Conservation (phyloP, 441 rosid genomes). For the Gossypium davidsonii region DNA sequence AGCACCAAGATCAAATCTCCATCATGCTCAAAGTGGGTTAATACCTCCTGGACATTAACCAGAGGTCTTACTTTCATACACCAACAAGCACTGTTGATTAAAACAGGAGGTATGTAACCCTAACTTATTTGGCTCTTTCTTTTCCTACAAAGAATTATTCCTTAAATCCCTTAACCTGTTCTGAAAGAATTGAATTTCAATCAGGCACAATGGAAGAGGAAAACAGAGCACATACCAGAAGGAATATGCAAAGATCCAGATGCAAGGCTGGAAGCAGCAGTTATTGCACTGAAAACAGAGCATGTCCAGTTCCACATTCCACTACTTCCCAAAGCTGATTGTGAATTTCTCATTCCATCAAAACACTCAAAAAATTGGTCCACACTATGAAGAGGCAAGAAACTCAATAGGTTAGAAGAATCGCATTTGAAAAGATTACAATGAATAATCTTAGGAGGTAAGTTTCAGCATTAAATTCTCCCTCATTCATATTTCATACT, state of each 20-base stretch:
- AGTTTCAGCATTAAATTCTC: not conserved
- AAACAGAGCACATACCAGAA: slow-evolving; percentile 48
- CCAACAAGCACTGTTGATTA: not conserved
- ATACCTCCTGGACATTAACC: not conserved
- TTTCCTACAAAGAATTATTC: slow-evolving; percentile 1
- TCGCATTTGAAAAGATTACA: not conserved
- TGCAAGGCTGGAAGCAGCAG: slow-evolving; percentile 99
- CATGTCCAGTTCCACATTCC: slow-evolving; percentile 98
- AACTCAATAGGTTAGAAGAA: slow-evolving; percentile 14
- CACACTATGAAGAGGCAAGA: slow-evolving; percentile 52
- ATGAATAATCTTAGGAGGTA: not conserved
- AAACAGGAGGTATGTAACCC: not conserved
- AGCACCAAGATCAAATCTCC: not conserved
- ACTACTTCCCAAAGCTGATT: slow-evolving; percentile 81
- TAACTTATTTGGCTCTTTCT: not conserved
- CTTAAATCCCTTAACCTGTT: not conserved
- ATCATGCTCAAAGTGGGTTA: slow-evolving; percentile 1
- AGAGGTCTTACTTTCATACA: not conserved
- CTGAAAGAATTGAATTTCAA: not conserved
- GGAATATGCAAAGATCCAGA: slow-evolving; percentile 83
- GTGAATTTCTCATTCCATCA: slow-evolving; percentile 88
- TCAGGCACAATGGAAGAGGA: slow-evolving; percentile 4
- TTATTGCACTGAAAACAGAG: slow-evolving; percentile 94
- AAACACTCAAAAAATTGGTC: slow-evolving; percentile 97
- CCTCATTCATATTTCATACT: not conserved